Evolutionary conservation across 495 filamentous ascomycete species (phyloP).

Genomic region (Hyaloscypha hepaticicola): DNA sequence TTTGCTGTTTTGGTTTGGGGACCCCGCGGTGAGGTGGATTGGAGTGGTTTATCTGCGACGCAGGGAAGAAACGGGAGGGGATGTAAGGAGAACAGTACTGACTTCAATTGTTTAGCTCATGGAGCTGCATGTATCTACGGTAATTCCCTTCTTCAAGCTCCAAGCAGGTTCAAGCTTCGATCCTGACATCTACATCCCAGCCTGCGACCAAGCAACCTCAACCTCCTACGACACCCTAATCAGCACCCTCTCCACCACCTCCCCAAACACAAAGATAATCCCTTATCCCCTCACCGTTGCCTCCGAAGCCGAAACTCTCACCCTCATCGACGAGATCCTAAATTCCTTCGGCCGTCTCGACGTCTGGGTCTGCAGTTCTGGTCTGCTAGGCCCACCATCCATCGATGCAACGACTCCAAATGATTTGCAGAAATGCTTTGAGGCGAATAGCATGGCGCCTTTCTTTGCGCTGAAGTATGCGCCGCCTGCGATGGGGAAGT

Average conservation of each 20-base stretch:
- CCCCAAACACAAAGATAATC: conserved; percentile 57
- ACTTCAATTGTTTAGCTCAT: conserved; percentile 44
- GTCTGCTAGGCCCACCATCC: conserved; percentile 55
- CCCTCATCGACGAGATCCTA: conserved; percentile 60
- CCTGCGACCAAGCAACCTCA: conserved; percentile 26
- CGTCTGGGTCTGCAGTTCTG: conserved; percentile 57
- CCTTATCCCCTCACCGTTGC: conserved; percentile 55
- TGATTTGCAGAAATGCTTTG: conserved; percentile 54
- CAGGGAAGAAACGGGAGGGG: background rate
- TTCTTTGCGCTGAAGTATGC: conserved; percentile 65
- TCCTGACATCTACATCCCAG: background rate
- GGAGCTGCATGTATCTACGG: conserved; percentile 63
- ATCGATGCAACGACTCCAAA: conserved; percentile 52
- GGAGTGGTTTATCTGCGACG: background rate
- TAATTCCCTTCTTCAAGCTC: conserved; percentile 22
- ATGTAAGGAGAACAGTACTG: conserved; percentile 10
- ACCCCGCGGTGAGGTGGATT: background rate
- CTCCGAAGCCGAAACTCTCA: conserved; percentile 57
- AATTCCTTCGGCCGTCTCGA: conserved; percentile 59
- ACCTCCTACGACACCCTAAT: conserved; percentile 31
- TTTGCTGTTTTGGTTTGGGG: background rate
- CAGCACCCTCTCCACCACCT: conserved; percentile 36
- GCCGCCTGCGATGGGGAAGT: conserved; percentile 60
- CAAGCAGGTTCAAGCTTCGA: no score
- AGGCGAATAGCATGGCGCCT: conserved; percentile 56